Base-by-base conservation (phyloP, 306 rosid species). In the Cicer arietinum region DNA sequence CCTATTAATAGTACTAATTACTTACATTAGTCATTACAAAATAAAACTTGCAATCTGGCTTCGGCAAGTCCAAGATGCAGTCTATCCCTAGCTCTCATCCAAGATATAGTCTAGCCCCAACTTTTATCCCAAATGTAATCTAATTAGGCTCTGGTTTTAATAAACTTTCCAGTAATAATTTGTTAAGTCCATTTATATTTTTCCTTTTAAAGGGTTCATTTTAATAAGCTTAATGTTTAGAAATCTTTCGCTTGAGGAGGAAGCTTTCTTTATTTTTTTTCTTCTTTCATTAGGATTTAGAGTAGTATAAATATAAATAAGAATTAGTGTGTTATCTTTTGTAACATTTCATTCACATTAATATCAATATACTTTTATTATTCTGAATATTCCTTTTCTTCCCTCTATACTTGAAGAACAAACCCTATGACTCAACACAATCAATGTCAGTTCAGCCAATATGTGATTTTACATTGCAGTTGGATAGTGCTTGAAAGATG, bases 401-500 rank as follows among this genome's bases (percentile, higher is more conserved):
- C 51, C 8, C 35, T 16, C 48, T 7, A 39, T 64, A 41, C 35
- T 20, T n/a, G 5, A 41, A 64, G 50, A 64, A 48, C 6, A 64
- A 64, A 41, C 69, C 35, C n/a, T 14, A 64, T 41, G 17, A 42
- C 10, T 4, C 35, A 14, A 64, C 14, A 42, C 25, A 42, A 61
- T 6, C 41, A 9, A 68, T 18, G 11, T 30, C 37, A 30, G 37
- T 73, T 52, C 25, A 44, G 56, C 41, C 6, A 30, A 51, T 67
- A 11, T 73, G 7, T n/a, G 43, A 47, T 69, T 80, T 80, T 30
- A 73, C 43, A 62, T 35, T 20, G 51, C 58, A 54, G 61, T 54
- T 56, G 45, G 25, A 65, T 56, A 14, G 52, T 47, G 46, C 79
- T 41, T 0, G 1, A 4, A 48, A 57, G 47, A 25, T 59, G 20